phyloP scores from a whole-genome alignment of 805 yeast genomes.

The Ogataea corticis region DNA sequence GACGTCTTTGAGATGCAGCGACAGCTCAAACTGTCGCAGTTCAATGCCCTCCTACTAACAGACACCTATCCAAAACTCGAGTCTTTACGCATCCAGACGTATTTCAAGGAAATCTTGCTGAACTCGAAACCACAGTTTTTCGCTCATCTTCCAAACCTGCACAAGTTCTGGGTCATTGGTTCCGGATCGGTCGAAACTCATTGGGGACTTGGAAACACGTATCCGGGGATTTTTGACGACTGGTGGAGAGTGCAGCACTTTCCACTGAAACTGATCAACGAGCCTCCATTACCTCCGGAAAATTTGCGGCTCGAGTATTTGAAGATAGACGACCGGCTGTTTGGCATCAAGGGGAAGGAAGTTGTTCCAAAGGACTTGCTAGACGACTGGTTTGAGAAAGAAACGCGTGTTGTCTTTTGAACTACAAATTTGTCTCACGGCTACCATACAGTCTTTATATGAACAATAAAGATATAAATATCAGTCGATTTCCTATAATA shows the following conservation, averaged over 20 bases:
- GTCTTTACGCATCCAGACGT: slow-evolving; percentile 42
- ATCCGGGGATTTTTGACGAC: slow-evolving; percentile 55
- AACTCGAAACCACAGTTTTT: slow-evolving; percentile 32
- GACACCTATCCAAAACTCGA: slow-evolving; percentile 28
- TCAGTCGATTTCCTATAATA: no score
- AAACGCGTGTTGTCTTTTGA: slow-evolving; percentile 21
- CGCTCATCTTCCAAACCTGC: slow-evolving; percentile 29
- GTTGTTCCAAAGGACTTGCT: slow-evolving; percentile 47
- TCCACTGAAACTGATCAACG: slow-evolving; percentile 41
- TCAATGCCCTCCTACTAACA: slow-evolving; percentile 16
- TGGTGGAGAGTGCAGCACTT: slow-evolving; percentile 59
- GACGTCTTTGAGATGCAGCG: slow-evolving; percentile 21
- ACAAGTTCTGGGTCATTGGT: slow-evolving; percentile 47
- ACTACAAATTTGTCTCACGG: no score
- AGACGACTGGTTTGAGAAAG: slow-evolving; percentile 46
- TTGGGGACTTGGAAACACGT: slow-evolving; percentile 53
- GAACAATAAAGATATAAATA: no score
- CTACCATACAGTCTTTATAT: no score
- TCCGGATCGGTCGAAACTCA: slow-evolving; percentile 54
- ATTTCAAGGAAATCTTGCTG: slow-evolving; percentile 33
- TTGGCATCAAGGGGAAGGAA: slow-evolving; percentile 36
- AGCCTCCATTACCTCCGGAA: slow-evolving; percentile 10
- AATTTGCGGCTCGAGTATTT: slow-evolving; percentile 38
- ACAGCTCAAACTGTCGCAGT: slow-evolving; percentile 19
- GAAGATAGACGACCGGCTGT: slow-evolving; percentile 50